These are phyloP conservation scores for Penicillium egyptiacum DNA, from an alignment of 495 filamentous ascomycete genomes.

Conservation along the genomic window DNA sequence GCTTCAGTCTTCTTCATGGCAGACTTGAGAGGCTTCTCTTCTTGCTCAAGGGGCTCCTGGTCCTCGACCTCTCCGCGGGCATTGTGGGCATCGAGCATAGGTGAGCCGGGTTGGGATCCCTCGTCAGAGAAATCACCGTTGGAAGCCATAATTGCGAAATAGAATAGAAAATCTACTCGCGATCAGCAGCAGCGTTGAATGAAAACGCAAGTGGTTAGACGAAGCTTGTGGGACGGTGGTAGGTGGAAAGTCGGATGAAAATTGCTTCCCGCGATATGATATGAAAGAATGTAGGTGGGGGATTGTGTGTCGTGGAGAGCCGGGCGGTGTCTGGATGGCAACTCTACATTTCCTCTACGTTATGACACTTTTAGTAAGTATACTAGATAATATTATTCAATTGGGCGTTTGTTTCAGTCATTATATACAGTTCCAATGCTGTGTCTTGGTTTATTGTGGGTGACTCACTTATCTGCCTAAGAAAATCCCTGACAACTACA, in stretches of 20 bases:
- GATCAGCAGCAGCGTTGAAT: constrained; percentile 17
- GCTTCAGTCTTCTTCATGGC: constrained; percentile 62
- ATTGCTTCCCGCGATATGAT: constrained; percentile 47
- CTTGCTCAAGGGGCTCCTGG: constrained; percentile 47
- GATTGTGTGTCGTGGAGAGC: constrained; percentile 50
- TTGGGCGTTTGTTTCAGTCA: background rate
- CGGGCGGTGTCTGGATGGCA: constrained; percentile 36
- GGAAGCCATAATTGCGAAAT: constrained; percentile 57
- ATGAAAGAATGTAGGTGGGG: constrained; percentile 36
- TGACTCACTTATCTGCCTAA: background rate
- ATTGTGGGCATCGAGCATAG: constrained; percentile 53
- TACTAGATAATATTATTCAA: background rate
- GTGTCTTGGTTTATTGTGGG: constrained; percentile 10
- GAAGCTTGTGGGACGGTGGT: constrained; percentile 23
- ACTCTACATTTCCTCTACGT: constrained; percentile 7
- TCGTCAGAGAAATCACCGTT: constrained; percentile 65
- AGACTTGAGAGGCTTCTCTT: constrained; percentile 59
- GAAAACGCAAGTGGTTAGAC: constrained; percentile 17
- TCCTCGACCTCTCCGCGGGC: constrained; percentile 56
- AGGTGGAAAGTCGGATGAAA: constrained; percentile 36
- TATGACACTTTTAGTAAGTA: background rate
- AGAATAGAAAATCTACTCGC: constrained; percentile 23
- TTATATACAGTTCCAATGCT: background rate
- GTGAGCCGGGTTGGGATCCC: constrained; percentile 59
- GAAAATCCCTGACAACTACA: background rate